A percentile compares a stretch with the other conserved stretches of the same genome.
phyloP scores from a whole-genome alignment of 1,139 yeast species.

The Eremothecium coryli region DNA sequence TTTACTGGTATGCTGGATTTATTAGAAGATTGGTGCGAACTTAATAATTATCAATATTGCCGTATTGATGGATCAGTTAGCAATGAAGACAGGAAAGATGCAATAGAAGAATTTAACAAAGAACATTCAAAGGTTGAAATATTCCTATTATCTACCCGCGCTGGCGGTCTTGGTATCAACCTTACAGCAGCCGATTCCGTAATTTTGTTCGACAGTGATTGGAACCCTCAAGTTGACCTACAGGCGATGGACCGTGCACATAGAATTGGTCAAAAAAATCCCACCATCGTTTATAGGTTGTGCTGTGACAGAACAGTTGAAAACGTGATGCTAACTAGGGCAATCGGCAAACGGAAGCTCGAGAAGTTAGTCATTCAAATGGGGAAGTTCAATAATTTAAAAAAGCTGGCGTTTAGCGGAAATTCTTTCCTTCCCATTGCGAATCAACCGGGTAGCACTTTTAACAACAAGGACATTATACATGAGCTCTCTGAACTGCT shows the following conservation, averaged over 20 bases:
- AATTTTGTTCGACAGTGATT: constrained; percentile 80
- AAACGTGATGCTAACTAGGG: constrained; percentile 65
- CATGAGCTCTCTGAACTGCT: constrained; percentile 26
- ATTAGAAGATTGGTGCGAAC: constrained; percentile 59
- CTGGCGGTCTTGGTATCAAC: constrained; percentile 92
- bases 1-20: constrained; percentile 73
- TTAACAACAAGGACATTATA: constrained; percentile 22
- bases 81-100: constrained; percentile 55
- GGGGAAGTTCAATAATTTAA: constrained; percentile 63
- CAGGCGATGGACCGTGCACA: constrained; percentile 97
- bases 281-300: constrained; percentile 72
- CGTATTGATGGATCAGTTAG: constrained; percentile 71
- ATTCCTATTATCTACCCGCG: constrained; percentile 77
- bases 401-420: constrained; percentile 32
- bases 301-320: constrained; percentile 74
- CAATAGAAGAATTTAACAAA: constrained; percentile 47
- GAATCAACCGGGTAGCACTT: constrained; percentile 14
- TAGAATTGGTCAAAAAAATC: constrained; percentile 80
- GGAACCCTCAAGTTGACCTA: constrained; percentile 95
- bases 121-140: constrained; percentile 30
- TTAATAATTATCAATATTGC: constrained; percentile 39
- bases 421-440: constrained; percentile 20
- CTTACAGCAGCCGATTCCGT: constrained; percentile 84
- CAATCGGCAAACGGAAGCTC: constrained; percentile 67
- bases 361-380: constrained; percentile 77